phyloP scores from a whole-genome alignment of 2,329 filamentous ascomycete genomes.

The Aspergillus pseudoglaucus region DNA sequence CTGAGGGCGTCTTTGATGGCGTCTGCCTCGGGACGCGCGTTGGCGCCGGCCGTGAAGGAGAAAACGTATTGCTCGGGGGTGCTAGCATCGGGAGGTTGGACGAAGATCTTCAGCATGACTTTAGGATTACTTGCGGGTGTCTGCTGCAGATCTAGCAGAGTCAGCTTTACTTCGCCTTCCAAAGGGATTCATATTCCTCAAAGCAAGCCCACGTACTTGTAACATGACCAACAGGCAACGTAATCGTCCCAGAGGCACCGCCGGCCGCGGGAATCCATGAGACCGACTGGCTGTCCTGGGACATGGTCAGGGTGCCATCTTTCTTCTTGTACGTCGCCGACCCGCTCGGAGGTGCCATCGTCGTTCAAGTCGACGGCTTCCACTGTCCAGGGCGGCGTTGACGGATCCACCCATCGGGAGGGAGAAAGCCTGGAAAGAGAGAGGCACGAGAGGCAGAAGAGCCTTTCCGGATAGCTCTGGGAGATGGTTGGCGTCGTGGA shows the following conservation, averaged over 20 bases:
- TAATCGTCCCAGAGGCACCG: slow-evolving; percentile 58
- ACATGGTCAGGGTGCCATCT: slow-evolving; percentile 74
- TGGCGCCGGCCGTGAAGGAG: slow-evolving; percentile 71
- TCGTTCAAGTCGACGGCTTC: slow-evolving; percentile 30
- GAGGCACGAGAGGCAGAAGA: slow-evolving; percentile 13
- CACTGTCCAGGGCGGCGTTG: slow-evolving; percentile 30
- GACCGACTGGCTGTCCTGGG: slow-evolving; percentile 65
- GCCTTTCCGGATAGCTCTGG: slow-evolving; percentile 11
- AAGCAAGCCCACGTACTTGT: slow-evolving; percentile 57
- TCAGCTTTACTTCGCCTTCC: slow-evolving; percentile 1
- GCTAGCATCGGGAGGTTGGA: slow-evolving; percentile 46
- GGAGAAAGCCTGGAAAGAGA: slow-evolving; percentile 13
- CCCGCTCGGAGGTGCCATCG: slow-evolving; percentile 50
- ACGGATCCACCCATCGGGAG: slow-evolving; percentile 32
- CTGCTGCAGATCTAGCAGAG: slow-evolving; percentile 75
- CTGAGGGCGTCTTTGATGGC: slow-evolving; percentile 76
- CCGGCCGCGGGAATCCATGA: slow-evolving; percentile 70
- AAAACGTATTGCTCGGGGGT: slow-evolving; percentile 69
- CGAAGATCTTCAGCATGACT: slow-evolving; percentile 90
- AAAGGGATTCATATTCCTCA: neutral
- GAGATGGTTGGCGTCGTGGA: slow-evolving; percentile 5
- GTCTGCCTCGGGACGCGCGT: slow-evolving; percentile 77
- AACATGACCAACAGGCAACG: slow-evolving; percentile 67
- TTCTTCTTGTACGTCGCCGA: slow-evolving; percentile 89
- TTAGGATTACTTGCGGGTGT: slow-evolving; percentile 82